Evolutionary conservation across 106 monocot genomes (phyloP), one percentile per base, ranked within the genome.

Genomic region (Platanthera zijinensis): DNA sequence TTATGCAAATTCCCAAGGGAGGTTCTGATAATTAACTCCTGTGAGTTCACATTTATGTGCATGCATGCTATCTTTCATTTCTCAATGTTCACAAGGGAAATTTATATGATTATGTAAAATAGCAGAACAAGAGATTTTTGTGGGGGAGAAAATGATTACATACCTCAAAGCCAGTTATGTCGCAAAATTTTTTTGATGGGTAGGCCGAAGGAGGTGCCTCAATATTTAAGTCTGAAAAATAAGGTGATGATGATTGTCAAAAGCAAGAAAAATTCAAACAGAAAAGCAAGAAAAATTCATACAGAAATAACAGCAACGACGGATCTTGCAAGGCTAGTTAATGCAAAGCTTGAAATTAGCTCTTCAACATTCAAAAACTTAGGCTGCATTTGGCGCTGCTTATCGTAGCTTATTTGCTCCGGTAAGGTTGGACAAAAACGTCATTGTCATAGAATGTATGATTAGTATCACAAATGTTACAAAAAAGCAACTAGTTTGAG

Each of bases 81-180:
- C 39, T 39, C 39, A 0, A 25, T 25, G 25, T 25, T 39, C 39
- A 39, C 39, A 39, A 39, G 39, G 39, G 39, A 39, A 3, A 3
- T 39, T 39, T 39, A 39, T 39, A 39, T 39, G 3, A 2, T 3
- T 39, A 39, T 39, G 39, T 39, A 39, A 39, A 39, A 39, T 39
- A 2, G 39, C 39, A 39, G 39, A 39, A 39, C 3, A 39, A 39
- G 39, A 3, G 2, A 3, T 39, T 39, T 39, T 39, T 39, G 2
- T 2, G 39, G 39, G 39, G 39, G 39, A 3, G 39, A 49, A 61
- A 70, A 79, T 64, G 15, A 69, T 11, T 28, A 51, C 72, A 62
- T 85, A 99, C 99, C 93, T 94, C 85, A 85, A 88, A 99, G 17
- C 99, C 99, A 15, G 99, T 94, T 62, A 99, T 83, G 64, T 99